Evolutionary conservation across 1,284 basidiomycete genomes (phyloP), one percentile per base, ranked within the genome.

Genomic region (Ganoderma boninense): DNA sequence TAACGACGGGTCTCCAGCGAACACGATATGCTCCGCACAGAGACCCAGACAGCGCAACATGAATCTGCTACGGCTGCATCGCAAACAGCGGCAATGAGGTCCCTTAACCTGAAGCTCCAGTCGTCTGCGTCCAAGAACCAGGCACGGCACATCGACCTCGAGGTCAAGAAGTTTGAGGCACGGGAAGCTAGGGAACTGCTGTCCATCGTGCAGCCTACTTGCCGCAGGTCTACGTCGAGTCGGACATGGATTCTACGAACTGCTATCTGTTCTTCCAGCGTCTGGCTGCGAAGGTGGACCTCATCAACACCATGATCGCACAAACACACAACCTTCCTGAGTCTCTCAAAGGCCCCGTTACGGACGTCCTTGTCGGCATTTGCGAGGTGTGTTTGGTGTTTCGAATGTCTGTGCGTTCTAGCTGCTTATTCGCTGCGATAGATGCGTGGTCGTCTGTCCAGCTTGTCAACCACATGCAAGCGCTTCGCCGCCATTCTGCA

Each of bases 231-330:
- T 65, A 70, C 78, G 87, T 95, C 65, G 95, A 97, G 76, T 89
- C 88, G 29, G 97, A 98, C 79, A 90, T 87, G 71, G 95, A 96
- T 75, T 93, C 96, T 0, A 95, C 95, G 4, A 92, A 88, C 70
- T 94, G 94, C 73, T 94, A 97, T 74, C 83, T 98, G 71, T 95
- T 97, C 87, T 97, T 98, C 90, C 91, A 92, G 75, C 91, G 97
- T 10, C 81, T 98, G 71, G 92, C 91, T 0, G 85, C 87, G 77
- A 98, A 98, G 82, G 86, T 94, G 26, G 95, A 97, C 75, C 85
- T 97, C 63, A 91, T 98, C 80, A 94, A 92, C 76, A 87, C 82
- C 14, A 88, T 95, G 67, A 90, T 97, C 52, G 94, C 93, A 4
- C 91, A 95, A 73, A 87, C 89, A 10, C 93, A 98, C 77, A 89